Conservation (phyloP, 2,329 filamentous ascomycete species). For the Aspergillus brunneoviolaceus region DNA sequence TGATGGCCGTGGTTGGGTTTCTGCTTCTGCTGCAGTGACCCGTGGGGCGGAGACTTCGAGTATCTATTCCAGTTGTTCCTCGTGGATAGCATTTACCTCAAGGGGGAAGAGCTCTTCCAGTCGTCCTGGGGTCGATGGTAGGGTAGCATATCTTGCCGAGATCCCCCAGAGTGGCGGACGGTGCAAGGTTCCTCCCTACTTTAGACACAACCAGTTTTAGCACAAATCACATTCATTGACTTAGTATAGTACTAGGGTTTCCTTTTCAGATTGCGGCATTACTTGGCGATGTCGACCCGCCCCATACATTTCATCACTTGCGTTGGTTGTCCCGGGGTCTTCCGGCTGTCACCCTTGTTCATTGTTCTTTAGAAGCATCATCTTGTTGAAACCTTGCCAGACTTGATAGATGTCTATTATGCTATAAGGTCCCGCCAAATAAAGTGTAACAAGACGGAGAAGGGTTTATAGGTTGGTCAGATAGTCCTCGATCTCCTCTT, state of each 20-base stretch:
- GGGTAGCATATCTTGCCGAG: neutral
- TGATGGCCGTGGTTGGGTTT: neutral
- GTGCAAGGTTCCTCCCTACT: neutral
- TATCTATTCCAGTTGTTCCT: neutral
- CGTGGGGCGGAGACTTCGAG: neutral
- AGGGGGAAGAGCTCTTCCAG: neutral
- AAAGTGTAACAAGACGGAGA: slow-evolving; percentile 16
- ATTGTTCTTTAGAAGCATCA: neutral
- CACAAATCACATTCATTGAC: neutral
- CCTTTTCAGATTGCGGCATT: neutral
- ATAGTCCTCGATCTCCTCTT: slow-evolving; percentile 99
- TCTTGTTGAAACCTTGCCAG: slow-evolving; percentile 21
- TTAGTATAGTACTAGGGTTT: neutral
- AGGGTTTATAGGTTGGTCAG: slow-evolving; percentile 84
- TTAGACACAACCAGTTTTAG: neutral
- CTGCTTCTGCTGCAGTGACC: neutral
- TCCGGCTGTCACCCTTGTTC: neutral
- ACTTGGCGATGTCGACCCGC: neutral
- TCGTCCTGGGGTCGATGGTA: neutral
- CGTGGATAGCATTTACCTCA: neutral
- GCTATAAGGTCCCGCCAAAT: slow-evolving; percentile 23
- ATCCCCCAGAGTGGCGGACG: too few species aligned
- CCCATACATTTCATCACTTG: neutral
- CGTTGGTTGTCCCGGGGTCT: neutral
- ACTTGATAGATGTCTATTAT: slow-evolving; percentile 27